Base-by-base conservation (phyloP, 441 rosid species). In the Omphalea diandra region DNA sequence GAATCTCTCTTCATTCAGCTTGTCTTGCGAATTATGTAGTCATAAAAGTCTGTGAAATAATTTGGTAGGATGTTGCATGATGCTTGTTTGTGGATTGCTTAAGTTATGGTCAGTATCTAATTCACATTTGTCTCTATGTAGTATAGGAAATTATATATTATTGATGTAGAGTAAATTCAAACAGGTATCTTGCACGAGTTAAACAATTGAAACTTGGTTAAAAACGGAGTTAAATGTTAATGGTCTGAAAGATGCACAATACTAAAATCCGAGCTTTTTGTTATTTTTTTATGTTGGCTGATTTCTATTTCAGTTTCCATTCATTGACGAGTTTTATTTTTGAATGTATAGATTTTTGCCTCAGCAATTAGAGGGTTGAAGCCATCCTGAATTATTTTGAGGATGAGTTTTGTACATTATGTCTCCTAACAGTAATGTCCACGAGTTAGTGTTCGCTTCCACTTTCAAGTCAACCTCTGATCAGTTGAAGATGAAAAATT, bases 291-390 rank as follows among this genome's bases (percentile, higher is more conserved):
- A 31, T 31, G n/a, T n/a, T n/a, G n/a, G n/a, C n/a, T 56, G 53
- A 46, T 4, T 27, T 17, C 9, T 9, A 3, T 7, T 20, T 6
- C n/a, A 50, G 24, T 29, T 14, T 50, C 47, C 0, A 14, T 52
- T 40, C 14, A 40, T 7, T 63, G 68, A 54, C 40, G 4, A 38
- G 44, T 6, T 22, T 52, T 1, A 12, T 44, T 59, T 31, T 18
- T 79, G 24, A 27, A 49, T 49, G 60, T 57, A 20, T 70, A 86
- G 89, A 77, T 86, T 56, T 85, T 86, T 80, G 81, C 88, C 58
- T 84, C 81, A 0, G 89, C 91, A 0, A 57, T 82, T 33, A 74
- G 65, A 75, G 87, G 84, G 63, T 50, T 81, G 81, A 85, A 77
- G 75, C 84, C 73, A 44, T 71, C 80, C 0, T 84, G 82, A 83